phyloP scores from a whole-genome alignment of 2,329 filamentous ascomycete species.

The Lachnellula suecica region DNA sequence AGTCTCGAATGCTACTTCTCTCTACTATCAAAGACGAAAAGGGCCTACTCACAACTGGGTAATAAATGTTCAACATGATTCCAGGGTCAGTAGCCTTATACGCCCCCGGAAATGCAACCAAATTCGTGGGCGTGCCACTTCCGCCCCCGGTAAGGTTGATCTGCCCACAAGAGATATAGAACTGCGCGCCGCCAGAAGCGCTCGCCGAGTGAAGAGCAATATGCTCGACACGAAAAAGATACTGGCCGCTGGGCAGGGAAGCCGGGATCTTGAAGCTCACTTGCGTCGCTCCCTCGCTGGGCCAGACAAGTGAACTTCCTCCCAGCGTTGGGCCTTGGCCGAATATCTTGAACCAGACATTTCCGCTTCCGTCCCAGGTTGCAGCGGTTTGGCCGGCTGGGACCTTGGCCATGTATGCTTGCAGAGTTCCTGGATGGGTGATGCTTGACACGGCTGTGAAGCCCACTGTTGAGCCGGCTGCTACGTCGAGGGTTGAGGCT shows the following conservation, averaged over 20 bases:
- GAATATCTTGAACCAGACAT: slow-evolving; percentile 24
- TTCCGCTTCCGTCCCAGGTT: slow-evolving; percentile 14
- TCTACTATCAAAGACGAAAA: background rate
- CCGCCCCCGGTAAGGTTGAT: slow-evolving; percentile 40
- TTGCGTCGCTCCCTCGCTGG: background rate
- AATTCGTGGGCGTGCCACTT: slow-evolving; percentile 32
- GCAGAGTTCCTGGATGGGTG: slow-evolving; percentile 18
- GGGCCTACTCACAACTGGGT: slow-evolving; percentile 27
- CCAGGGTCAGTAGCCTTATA: slow-evolving; percentile 32
- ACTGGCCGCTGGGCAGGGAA: slow-evolving; percentile 36
- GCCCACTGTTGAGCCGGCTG: slow-evolving; percentile 13
- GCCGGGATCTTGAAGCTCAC: slow-evolving; percentile 2
- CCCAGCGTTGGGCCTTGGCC: background rate
- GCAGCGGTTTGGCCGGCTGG: slow-evolving; percentile 4
- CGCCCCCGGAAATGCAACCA: slow-evolving; percentile 33
- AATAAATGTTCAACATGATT: slow-evolving; percentile 32
- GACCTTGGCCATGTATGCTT: slow-evolving; percentile 15
- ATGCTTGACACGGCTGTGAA: slow-evolving; percentile 15
- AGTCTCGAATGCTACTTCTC: no score
- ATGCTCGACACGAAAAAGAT: slow-evolving; percentile 32
- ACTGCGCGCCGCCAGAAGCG: slow-evolving; percentile 11
- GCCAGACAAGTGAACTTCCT: background rate
- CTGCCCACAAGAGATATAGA: slow-evolving; percentile 37
- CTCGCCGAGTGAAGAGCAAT: slow-evolving; percentile 23
- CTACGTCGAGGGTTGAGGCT: slow-evolving; percentile 11